Conservation (phyloP, 2,329 filamentous ascomycete genomes). For the Cercospora sp. region DNA sequence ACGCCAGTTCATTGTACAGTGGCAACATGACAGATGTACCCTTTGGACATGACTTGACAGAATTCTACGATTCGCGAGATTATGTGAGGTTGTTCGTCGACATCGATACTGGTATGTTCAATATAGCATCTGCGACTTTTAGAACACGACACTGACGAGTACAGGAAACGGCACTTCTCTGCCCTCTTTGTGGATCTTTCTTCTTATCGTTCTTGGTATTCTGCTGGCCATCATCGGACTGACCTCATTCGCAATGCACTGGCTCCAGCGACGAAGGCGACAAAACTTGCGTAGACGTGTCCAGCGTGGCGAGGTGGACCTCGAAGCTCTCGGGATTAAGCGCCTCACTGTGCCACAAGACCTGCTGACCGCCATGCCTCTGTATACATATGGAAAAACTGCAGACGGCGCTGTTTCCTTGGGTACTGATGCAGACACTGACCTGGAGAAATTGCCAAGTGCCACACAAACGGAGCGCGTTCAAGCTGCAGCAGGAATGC, state of each 20-base stretch:
- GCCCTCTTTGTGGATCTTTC: constrained; percentile 79
- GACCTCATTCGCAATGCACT: constrained; percentile 73
- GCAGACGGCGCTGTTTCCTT: neutral
- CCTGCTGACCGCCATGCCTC: constrained; percentile 70
- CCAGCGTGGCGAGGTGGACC: constrained; percentile 74
- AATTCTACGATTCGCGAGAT: constrained; percentile 43
- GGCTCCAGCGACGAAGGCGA: constrained; percentile 71
- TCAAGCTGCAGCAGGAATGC: constrained; percentile 3
- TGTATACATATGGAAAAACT: constrained; percentile 65
- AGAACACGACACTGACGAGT: neutral
- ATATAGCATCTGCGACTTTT: constrained; percentile 8
- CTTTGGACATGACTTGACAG: constrained; percentile 41
- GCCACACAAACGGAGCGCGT: constrained; percentile 10
- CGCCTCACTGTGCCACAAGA: constrained; percentile 72
- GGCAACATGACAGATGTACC: constrained; percentile 63
- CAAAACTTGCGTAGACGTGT: constrained; percentile 68
- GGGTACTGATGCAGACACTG: constrained; percentile 14
- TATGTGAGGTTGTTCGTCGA: constrained; percentile 55
- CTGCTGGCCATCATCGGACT: constrained; percentile 65
- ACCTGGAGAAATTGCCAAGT: constrained; percentile 10
- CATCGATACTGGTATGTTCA: constrained; percentile 46
- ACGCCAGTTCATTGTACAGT: constrained; percentile 72
- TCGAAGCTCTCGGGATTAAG: constrained; percentile 84
- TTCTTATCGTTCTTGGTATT: constrained; percentile 67
- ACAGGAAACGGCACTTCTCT: constrained; percentile 43